These are phyloP conservation scores for Themeda triandra DNA, from an alignment of 176 grass and related monocot genomes.

Conservation along the genomic window DNA sequence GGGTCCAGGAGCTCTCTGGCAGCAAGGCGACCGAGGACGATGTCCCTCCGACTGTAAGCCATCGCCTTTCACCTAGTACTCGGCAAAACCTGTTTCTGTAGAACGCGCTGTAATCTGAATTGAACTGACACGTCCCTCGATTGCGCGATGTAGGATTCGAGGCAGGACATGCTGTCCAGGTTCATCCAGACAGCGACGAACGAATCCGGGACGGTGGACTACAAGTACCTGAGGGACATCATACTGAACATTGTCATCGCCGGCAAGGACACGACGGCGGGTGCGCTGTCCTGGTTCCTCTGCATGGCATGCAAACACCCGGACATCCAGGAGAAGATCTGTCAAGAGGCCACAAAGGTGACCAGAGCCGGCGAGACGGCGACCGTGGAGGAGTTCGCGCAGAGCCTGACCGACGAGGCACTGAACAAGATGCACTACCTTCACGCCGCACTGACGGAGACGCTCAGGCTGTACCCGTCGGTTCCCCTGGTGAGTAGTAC, in stretches of 20 bases:
- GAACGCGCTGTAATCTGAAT: background rate
- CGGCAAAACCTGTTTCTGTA: too few relatives aligned
- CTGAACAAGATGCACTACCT: conserved; percentile 75
- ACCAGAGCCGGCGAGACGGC: background rate
- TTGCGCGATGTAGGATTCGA: background rate
- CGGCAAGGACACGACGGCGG: conserved; percentile 61
- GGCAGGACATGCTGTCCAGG: conserved; percentile 50
- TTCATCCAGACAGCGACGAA: conserved; percentile 29
- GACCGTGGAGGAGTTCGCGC: conserved; percentile 37
- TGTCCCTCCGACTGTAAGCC: background rate
- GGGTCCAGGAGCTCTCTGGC: conserved; percentile 16
- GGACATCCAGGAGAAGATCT: conserved; percentile 45
- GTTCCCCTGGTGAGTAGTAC: conserved; percentile 49
- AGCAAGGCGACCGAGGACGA: background rate
- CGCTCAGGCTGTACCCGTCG: conserved; percentile 56
- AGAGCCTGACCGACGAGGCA: conserved; percentile 47
- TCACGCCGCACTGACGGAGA: conserved; percentile 55
- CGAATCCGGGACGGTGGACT: conserved; percentile 29
- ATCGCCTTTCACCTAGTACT: background rate
- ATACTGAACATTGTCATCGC: conserved; percentile 61
- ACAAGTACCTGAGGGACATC: conserved; percentile 62
- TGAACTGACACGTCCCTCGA: background rate
- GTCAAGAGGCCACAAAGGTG: conserved; percentile 26
- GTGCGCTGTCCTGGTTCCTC: conserved; percentile 57
- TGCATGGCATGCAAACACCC: conserved; percentile 70